These are phyloP conservation scores for Baudoinia panamericana DNA, from an alignment of 495 filamentous ascomycete species.

Conservation along the genomic window DNA sequence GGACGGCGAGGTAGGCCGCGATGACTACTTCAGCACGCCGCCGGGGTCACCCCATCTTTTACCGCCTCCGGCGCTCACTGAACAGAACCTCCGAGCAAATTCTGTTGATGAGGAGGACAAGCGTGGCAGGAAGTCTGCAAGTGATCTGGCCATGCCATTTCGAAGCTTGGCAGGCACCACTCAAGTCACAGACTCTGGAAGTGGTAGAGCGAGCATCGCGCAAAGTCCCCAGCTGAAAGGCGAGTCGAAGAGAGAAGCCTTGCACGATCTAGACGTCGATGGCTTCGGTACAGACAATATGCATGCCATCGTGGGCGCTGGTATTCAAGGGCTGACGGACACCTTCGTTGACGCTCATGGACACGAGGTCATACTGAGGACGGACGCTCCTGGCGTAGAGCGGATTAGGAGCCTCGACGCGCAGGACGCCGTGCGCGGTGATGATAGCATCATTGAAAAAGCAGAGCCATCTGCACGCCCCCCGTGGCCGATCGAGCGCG, in stretches of 20 bases:
- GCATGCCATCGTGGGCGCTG: constrained; percentile 12
- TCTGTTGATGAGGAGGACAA: background rate
- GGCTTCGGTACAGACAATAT: constrained; percentile 16
- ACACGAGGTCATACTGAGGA: constrained; percentile 13
- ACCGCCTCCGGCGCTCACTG: background rate
- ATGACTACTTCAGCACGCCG: constrained; percentile 33
- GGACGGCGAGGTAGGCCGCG: constrained; percentile 24
- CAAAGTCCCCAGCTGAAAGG: background rate
- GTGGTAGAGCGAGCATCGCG: too few species aligned
- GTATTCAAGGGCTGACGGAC: constrained; percentile 9
- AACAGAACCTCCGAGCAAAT: constrained; percentile 4
- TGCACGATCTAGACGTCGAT: constrained; percentile 17
- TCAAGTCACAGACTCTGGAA: too few species aligned
- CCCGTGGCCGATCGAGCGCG: constrained; percentile 24
- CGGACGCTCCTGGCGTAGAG: constrained; percentile 12
- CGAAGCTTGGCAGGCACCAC: constrained; percentile 5
- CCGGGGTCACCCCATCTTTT: constrained; percentile 1
- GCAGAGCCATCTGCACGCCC: constrained; percentile 5
- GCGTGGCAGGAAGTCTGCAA: too few species aligned
- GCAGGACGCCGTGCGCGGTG: background rate
- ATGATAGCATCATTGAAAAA: background rate
- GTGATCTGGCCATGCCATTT: too few species aligned
- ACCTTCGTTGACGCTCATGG: constrained; percentile 8
- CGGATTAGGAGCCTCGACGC: constrained; percentile 1
- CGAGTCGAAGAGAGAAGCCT: constrained; percentile 3